Evolutionary conservation across 805 yeast genomes (phyloP).

Genomic region (Nakazawaea holstii): DNA sequence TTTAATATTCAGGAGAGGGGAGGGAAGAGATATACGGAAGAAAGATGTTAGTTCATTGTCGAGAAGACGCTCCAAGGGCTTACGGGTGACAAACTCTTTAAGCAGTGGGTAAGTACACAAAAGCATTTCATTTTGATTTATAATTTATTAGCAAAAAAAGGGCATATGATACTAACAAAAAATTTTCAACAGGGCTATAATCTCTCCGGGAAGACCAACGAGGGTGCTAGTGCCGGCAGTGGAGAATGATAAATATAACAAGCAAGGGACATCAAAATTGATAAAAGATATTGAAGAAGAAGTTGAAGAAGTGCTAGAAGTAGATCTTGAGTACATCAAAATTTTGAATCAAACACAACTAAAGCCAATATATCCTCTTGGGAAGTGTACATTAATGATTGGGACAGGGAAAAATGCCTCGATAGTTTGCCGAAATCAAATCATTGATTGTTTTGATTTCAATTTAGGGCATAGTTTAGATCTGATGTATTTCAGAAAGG

Average conservation of each 20-base stretch:
- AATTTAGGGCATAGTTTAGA: not conserved
- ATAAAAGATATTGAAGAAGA: not conserved
- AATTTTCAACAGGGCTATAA: not conserved
- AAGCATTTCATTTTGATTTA: not conserved
- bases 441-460: not conserved
- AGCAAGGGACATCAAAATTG: not conserved
- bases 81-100: conserved; percentile 2
- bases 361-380: conserved; percentile 2
- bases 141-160: not conserved
- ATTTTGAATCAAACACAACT: conserved; percentile 3
- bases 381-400: not conserved
- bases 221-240: not conserved
- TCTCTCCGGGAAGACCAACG: not conserved
- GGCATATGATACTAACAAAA: not conserved
- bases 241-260: not conserved
- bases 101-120: conserved; percentile 2
- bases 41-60: not conserved
- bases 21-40: not conserved
- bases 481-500: conserved; percentile 2
- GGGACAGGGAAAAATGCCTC: not conserved
- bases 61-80: not conserved
- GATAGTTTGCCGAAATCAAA: not conserved
- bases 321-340: not conserved
- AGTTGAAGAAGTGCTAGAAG: not conserved
- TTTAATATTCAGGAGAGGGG: not conserved